A percentile compares a stretch with the other conserved stretches of the same genome.
phyloP scores from a whole-genome alignment of 2,329 filamentous ascomycete genomes.

The Akanthomyces muscarius region DNA sequence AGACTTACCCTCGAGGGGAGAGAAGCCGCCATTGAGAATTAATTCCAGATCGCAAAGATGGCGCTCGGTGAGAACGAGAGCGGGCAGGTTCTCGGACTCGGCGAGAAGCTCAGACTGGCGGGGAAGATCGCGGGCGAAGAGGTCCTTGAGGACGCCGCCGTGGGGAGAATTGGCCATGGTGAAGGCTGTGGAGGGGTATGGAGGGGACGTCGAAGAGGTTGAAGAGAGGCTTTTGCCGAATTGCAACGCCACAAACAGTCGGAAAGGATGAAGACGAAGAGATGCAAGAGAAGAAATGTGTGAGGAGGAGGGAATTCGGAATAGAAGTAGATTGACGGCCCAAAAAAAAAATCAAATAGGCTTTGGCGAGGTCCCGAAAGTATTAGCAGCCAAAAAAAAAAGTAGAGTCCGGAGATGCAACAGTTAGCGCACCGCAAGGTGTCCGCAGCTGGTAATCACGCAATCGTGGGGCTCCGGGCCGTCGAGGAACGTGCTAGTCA shows the following conservation, averaged over 20 bases:
- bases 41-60: constrained; percentile 97
- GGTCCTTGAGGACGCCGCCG: constrained; percentile 95
- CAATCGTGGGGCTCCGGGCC: constrained; percentile 29
- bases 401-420: constrained; percentile 16
- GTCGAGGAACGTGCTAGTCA: constrained; percentile 17
- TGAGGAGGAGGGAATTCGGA: background rate
- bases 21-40: constrained; percentile 96
- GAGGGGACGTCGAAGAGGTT: background rate
- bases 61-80: constrained; percentile 81
- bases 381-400: constrained; percentile 16
- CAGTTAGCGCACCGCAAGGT: constrained; percentile 2
- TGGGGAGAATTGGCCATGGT: constrained; percentile 70
- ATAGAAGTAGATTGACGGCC: constrained; percentile 4
- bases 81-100: constrained; percentile 83
- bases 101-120: constrained; percentile 72
- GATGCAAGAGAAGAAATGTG: background rate
- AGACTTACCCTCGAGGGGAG: constrained; percentile 83
- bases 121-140: constrained; percentile 86
- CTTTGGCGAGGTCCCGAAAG: constrained; percentile 15
- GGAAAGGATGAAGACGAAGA: constrained; percentile 12
- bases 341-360: constrained; percentile 13
- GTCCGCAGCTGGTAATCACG: constrained; percentile 24
- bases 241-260: background rate
- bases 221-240: background rate
- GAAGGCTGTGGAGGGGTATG: constrained; percentile 20